phyloP scores from a whole-genome alignment of 495 filamentous ascomycete species.

The Penicillium nucicola region DNA sequence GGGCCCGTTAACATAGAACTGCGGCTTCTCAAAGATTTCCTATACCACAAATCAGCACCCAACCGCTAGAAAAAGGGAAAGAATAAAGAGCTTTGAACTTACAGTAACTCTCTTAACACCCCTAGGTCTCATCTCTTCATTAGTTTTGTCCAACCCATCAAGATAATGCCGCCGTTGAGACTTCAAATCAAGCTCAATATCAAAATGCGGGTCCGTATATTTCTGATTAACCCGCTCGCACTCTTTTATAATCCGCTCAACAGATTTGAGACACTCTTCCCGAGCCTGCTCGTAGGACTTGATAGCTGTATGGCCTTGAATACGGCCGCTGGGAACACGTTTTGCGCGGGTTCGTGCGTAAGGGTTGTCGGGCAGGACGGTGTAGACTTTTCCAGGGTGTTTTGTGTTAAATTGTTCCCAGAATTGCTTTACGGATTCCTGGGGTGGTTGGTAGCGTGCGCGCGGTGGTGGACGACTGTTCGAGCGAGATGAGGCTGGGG shows the following conservation, averaged over 20 bases:
- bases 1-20: slow-evolving; percentile 81
- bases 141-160: slow-evolving; percentile 52
- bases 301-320: slow-evolving; percentile 54
- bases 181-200: slow-evolving; percentile 80
- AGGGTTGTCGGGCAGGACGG: slow-evolving; percentile 69
- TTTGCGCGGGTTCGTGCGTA: slow-evolving; percentile 62
- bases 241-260: slow-evolving; percentile 78
- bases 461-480: slow-evolving; percentile 39
- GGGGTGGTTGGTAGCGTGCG: slow-evolving; percentile 58
- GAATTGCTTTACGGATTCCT: slow-evolving; percentile 70
- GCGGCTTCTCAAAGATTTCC: slow-evolving; percentile 84
- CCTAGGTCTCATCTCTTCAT: slow-evolving; percentile 47
- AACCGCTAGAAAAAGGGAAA: neutral
- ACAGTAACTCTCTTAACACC: slow-evolving; percentile 65
- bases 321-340: slow-evolving; percentile 47
- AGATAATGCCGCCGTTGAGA: slow-evolving; percentile 55
- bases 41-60: slow-evolving; percentile 17
- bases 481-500: slow-evolving; percentile 37
- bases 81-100: slow-evolving; percentile 8
- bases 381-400: slow-evolving; percentile 58
- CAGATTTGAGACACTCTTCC: slow-evolving; percentile 65
- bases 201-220: slow-evolving; percentile 85
- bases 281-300: slow-evolving; percentile 72
- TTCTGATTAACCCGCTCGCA: slow-evolving; percentile 84
- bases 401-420: slow-evolving; percentile 75